A percentile compares a stretch with the other conserved stretches of the same genome.
These are phyloP conservation scores for Elaeis guineensis DNA, from an alignment of 176 grass and related monocot genomes.

Conservation along the genomic window DNA sequence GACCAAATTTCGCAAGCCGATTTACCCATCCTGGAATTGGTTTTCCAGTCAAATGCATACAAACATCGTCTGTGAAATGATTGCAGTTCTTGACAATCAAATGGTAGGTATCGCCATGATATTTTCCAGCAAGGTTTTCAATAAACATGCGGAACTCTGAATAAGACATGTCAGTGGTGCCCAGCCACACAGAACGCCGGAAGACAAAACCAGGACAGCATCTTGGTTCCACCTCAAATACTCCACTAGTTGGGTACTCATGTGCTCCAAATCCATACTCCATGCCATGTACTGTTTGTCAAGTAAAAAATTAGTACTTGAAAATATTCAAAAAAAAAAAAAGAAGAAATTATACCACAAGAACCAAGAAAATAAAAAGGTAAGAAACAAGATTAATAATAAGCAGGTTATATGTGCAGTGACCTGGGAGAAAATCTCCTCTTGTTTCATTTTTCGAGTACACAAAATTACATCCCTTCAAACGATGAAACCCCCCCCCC, in stretches of 20 bases:
- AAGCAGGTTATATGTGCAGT: too few species aligned
- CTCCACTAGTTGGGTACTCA: conserved; percentile 73
- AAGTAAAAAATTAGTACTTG: conserved; percentile 6
- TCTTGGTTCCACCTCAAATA: conserved; percentile 90
- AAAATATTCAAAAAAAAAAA: conserved; percentile 3
- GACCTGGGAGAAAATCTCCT: too few species aligned
- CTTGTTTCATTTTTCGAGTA: too few species aligned
- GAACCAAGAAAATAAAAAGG: too few species aligned
- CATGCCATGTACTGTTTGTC: conserved; percentile 65
- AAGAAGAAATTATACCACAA: conserved; percentile 14
- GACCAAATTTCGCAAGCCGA: conserved; percentile 87
- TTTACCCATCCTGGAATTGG: conserved; percentile 95
- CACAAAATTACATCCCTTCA: too few species aligned
- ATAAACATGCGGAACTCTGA: conserved; percentile 76
- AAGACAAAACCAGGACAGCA: conserved; percentile 83
- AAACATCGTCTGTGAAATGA: conserved; percentile 89
- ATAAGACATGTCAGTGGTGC: conserved; percentile 59
- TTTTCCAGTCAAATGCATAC: conserved; percentile 71
- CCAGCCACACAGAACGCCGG: conserved; percentile 78
- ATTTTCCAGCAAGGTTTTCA: conserved; percentile 65
- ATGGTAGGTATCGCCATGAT: conserved; percentile 84
- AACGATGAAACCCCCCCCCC: too few species aligned
- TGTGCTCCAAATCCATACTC: conserved; percentile 98
- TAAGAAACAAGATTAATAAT: too few species aligned
- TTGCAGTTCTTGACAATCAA: conserved; percentile 97